phyloP scores from a whole-genome alignment of 148 eudicot species.

The Rhododendron williamsianum region DNA sequence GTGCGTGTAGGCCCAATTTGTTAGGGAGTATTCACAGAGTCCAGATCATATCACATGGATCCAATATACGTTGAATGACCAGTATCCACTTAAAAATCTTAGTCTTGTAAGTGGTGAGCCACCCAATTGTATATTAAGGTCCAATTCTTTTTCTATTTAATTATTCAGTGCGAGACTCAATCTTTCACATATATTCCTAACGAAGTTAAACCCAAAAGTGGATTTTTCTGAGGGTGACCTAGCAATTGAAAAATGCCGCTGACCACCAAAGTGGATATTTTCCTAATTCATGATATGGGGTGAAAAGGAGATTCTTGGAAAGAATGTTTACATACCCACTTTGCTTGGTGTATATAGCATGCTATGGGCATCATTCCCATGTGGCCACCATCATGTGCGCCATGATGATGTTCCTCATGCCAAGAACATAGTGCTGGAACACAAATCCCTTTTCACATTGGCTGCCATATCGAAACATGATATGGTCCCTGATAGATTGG shows the following conservation, averaged over 20 bases:
- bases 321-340: background rate
- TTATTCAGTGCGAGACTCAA: too few relatives aligned
- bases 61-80: too few relatives aligned
- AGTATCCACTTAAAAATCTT: too few relatives aligned
- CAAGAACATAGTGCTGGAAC: background rate
- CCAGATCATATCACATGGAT: too few relatives aligned
- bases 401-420: background rate
- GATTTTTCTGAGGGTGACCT: background rate
- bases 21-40: too few relatives aligned
- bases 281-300: background rate
- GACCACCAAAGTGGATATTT: background rate
- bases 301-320: background rate
- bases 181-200: too few relatives aligned
- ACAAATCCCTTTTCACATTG: background rate
- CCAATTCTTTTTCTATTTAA: too few relatives aligned
- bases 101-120: too few relatives aligned
- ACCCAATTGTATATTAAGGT: too few relatives aligned
- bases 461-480: too few relatives aligned
- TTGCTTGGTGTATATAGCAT: background rate
- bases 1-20: too few relatives aligned
- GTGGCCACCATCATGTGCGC: background rate
- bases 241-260: background rate
- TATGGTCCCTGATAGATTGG: too few relatives aligned
- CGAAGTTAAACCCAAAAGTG: background rate
- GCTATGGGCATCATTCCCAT: background rate